These are phyloP conservation scores for Nissolia schottii DNA, from an alignment of 306 rosid species.

Conservation along the genomic window DNA sequence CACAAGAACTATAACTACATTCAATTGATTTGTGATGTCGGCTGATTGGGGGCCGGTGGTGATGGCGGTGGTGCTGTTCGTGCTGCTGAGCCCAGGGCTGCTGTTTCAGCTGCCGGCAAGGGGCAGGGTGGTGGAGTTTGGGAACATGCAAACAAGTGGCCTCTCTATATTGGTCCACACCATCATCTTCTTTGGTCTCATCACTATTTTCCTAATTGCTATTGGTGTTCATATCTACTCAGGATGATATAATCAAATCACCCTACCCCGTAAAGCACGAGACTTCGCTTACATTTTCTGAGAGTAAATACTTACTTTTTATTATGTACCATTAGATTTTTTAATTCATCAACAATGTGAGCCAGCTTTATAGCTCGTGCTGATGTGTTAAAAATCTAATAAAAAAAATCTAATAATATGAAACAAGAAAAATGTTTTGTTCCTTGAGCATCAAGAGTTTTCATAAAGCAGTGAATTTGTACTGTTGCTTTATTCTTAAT, in stretches of 20 bases:
- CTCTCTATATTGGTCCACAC: slow-evolving; percentile 55
- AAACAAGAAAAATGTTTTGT: too few species aligned
- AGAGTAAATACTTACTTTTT: too few species aligned
- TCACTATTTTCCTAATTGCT: slow-evolving; percentile 46
- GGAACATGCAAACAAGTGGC: slow-evolving; percentile 67
- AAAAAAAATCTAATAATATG: too few species aligned
- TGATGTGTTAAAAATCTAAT: too few species aligned
- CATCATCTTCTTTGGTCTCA: slow-evolving; percentile 61
- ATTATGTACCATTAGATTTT: too few species aligned
- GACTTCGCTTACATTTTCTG: too few species aligned
- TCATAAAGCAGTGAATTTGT: neutral
- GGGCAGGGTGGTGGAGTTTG: slow-evolving; percentile 52
- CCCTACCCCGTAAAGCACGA: too few species aligned
- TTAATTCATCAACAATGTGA: too few species aligned
- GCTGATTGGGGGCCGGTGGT: slow-evolving; percentile 78
- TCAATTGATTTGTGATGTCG: slow-evolving; percentile 1
- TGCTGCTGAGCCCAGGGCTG: slow-evolving; percentile 67
- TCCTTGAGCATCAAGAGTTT: too few species aligned
- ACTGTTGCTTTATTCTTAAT: neutral
- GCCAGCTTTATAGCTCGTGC: too few species aligned
- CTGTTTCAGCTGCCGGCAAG: slow-evolving; percentile 60
- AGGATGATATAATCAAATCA: slow-evolving; percentile 17
- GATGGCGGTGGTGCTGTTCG: slow-evolving; percentile 70
- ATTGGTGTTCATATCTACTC: slow-evolving; percentile 62
- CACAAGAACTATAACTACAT: neutral